Evolutionary conservation across 2,329 filamentous ascomycete genomes (phyloP), one percentile per base, ranked within the genome.

Genomic region (Cytospora piceicola): DNA sequence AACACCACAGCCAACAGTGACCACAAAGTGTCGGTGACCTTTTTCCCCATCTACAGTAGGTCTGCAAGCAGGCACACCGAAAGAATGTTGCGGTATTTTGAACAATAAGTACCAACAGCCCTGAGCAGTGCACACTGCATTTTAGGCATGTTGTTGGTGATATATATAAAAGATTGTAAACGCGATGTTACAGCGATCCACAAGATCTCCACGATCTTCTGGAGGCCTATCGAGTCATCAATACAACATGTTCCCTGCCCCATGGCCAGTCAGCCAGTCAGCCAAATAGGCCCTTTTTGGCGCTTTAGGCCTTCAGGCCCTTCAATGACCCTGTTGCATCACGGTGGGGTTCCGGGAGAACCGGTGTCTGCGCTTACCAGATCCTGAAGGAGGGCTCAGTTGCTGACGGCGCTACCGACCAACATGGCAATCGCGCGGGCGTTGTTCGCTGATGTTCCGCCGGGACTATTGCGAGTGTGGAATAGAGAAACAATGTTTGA

Each of bases 61-160:
- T 34, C 11, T 4, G 32, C 7, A 34, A 34, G 11, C 2, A 0
- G 67, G 75, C 0, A 72, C 81, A 20, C 20, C 17, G 39, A 42
- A 1, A 42, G 6, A 42, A 17, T 42, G 20, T 42, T 42, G 39
- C 39, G 39, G 14, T 7, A 42, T 42, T 42, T 20, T 42, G 20
- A 17, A 42, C 20, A 34, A 34, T 2, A 9, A 2, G 32, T 9
- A 15, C 34, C 20, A 46, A 46, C n/a, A 22, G 7, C 42, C 7
- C 42, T 17, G 11, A n/a, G 42, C 4, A 46, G 42, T 46, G 42
- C 42, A 46, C 42, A 46, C 42, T 46, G 4, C 39, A 46, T 20
- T 20, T n/a, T 20, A n/a, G n/a, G n/a, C n/a, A 20, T 7, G 6
- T 22, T 46, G 17, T n/a, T 46, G 17, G 17, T 46, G 17, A 46